Base-by-base conservation (phyloP, 768 basidiomycete species). In the Leccinum disarticulatum region DNA sequence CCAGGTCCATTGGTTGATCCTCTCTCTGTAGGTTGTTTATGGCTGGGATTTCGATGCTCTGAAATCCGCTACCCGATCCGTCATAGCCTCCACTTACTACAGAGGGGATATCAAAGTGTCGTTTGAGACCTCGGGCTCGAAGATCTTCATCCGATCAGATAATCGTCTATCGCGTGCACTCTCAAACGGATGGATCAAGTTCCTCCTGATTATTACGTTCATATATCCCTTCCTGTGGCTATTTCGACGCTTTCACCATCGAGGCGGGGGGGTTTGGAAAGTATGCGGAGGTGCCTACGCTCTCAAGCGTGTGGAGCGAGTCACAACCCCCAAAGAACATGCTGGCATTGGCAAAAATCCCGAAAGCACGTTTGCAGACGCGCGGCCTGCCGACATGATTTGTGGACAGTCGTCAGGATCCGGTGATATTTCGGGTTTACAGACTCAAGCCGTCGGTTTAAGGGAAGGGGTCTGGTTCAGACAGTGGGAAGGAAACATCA, bases 181-280 rank as follows among this genome's bases (percentile, higher is more conserved):
- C 46, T 87, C 87, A 28, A 86, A 85, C 64, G 81, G 79, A 61
- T 92, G 87, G 84, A 73, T 93, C 66, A 86, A 85, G 64, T 79
- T 89, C 64, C 68, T 93, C 13, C 79, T 86, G 22, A 84, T 87
- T 66, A 76, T 93, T 58, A 78, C 86, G 13, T 72, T 92, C 59
- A 79, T 94, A 59, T 93, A 84, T 68, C 91, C 91, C 0, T 85
- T 91, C 70, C 80, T 93, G 61, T 93, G 90, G 91, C 73, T 93
- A 4, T 91, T 84, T 73, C 85, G 85, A 69, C 83, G 86, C 4
- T 88, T 89, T 72, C 80, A 87, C 64, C 67, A 77, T 6, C 76
- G 74, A 0, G 90, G 90, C 9, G 91, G 91, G 6, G 92, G 88
- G 0, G 74, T 77, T 11, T 93, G 91, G 91, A 77, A 81, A 63